Evolutionary conservation across 257 asterid species (phyloP), one percentile per base, ranked within the genome.

Genomic region (Forsythia viridissima): DNA sequence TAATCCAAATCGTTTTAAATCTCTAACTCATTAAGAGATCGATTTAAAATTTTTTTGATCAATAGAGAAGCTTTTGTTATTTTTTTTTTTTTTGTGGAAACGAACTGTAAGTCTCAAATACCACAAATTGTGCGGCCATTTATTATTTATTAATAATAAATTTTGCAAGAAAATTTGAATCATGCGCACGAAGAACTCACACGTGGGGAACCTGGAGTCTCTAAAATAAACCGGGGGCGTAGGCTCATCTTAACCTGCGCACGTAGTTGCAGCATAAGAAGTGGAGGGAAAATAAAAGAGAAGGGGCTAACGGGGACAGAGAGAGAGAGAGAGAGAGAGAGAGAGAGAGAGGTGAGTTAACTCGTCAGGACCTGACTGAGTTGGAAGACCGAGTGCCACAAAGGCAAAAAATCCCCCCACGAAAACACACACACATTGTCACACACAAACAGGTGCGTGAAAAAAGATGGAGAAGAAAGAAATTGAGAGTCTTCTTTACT

Each of bases 401-500:
- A 8, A 15, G 38, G 69, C 40, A 74, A 75, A 83, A 76, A 79
- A 77, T 65, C 86, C 86, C 73, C 84, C 65, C 84, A 70, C 73
- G 71, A 76, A 80, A 71, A 77, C 76, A 77, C 75, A 76, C 83
- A 24, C 87, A 77, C 52, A 79, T 59, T 20, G 34, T 59, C 81
- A 79, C 84, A 73, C 82, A 72, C 84, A 83, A 75, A 82, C 87
- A 82, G 84, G 86, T 73, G 86, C 77, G 91, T n/a, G 67, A 82
- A 88, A 84, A 88, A 89, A 91, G 93, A 95, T 89, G 92, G 67
- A 59, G 67, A 59, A 59, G 67, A n/a, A 90, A 87, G 96, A 92
- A 89, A 83, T 82, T 85, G 89, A 79, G 90, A 87, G 92, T 86
- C 90, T 81, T 85, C 87, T 84, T 88, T 82, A 83, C 94, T 82